Evolutionary conservation across 2,329 filamentous ascomycete genomes (phyloP).

Genomic region (Sphaerulina populicola): DNA sequence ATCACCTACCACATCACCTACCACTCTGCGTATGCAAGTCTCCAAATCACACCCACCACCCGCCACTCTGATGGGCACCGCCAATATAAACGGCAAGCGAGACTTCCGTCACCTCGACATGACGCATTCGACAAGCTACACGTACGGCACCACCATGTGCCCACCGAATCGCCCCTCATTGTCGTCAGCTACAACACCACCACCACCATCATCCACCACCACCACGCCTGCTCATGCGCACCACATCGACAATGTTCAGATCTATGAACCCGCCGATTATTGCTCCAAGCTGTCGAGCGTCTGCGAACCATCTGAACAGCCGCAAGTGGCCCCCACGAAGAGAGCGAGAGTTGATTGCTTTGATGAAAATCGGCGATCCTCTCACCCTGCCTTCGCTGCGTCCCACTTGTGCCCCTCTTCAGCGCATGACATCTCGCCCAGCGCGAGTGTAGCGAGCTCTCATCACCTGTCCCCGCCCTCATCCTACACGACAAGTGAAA

Average conservation of each 20-base stretch:
- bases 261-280: conserved; percentile 27
- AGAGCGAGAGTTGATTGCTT: conserved; percentile 21
- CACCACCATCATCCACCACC: conserved; percentile 3
- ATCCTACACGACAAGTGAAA: conserved; percentile 26
- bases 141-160: conserved; percentile 18
- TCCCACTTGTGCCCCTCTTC: conserved; percentile 17
- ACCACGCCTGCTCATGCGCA: conserved; percentile 28
- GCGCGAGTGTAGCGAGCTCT: conserved; percentile 25
- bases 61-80: neutral
- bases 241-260: conserved; percentile 16
- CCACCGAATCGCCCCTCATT: neutral
- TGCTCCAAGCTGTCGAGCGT: conserved; percentile 24
- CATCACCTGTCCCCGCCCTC: conserved; percentile 21
- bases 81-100: conserved; percentile 24
- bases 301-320: conserved; percentile 17
- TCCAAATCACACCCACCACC: neutral
- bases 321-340: conserved; percentile 19
- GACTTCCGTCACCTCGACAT: conserved; percentile 21
- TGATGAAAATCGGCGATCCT: conserved; percentile 14
- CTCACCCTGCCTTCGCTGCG: conserved; percentile 13
- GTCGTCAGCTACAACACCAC: neutral
- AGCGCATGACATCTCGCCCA: conserved; percentile 22
- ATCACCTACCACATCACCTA: conserved; percentile 8
- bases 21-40: conserved; percentile 10
- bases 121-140: conserved; percentile 20